Conservation (phyloP, 2,329 filamentous ascomycete species). For the Colletotrichum lindemuthianum region DNA sequence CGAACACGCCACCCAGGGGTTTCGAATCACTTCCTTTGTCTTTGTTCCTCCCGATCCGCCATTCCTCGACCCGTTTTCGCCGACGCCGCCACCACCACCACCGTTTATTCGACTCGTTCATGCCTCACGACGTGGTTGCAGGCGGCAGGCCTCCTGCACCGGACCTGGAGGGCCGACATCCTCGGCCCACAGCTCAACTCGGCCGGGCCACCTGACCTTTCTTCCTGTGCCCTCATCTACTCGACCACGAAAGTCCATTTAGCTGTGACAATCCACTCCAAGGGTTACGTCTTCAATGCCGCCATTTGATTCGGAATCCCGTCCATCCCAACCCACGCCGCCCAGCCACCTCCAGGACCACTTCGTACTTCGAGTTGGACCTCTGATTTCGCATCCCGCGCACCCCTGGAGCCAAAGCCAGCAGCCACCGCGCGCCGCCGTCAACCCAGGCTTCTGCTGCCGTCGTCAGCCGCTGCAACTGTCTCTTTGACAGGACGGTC, state of each 20-base stretch:
- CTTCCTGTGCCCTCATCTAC: conserved; percentile 20
- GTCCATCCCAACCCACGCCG: conserved; percentile 6
- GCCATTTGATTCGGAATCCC: conserved; percentile 8
- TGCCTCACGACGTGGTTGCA: neutral
- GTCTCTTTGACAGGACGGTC: conserved; percentile 31
- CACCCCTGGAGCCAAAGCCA: conserved; percentile 25
- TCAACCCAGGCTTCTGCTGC: conserved; percentile 29
- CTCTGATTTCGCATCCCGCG: conserved; percentile 24
- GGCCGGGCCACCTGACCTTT: neutral
- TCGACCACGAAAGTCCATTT: neutral
- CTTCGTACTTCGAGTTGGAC: conserved; percentile 13
- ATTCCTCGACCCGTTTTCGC: conserved; percentile 8
- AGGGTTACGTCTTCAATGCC: neutral
- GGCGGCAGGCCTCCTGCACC: neutral
- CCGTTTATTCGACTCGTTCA: neutral
- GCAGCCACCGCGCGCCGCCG: conserved; percentile 29
- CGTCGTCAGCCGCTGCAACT: conserved; percentile 33
- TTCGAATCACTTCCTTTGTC: neutral
- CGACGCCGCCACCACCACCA: conserved; percentile 25
- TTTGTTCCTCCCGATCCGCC: neutral
- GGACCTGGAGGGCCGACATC: conserved; percentile 15
- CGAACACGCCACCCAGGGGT: conserved; percentile 16
- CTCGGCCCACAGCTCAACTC: conserved; percentile 20
- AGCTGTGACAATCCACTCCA: conserved; percentile 13
- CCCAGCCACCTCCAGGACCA: conserved; percentile 11